These are phyloP conservation scores for Metschnikowia proteae DNA, from an alignment of 805 yeast genomes.

Conservation along the genomic window DNA sequence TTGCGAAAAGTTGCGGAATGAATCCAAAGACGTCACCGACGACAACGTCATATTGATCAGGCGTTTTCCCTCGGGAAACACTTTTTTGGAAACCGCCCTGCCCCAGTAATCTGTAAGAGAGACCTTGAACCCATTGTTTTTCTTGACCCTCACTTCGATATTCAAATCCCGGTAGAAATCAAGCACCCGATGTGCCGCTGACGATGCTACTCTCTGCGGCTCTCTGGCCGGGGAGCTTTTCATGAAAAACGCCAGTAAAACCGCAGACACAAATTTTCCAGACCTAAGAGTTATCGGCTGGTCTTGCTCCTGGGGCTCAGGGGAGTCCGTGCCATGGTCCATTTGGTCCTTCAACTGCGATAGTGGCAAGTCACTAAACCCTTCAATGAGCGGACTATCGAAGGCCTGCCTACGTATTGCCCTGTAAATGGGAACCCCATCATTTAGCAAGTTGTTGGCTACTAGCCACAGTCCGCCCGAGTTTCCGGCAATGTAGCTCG, in stretches of 20 bases:
- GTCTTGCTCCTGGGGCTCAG: not conserved
- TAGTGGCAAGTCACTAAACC: slow-evolving; percentile 51
- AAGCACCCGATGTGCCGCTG: slow-evolving; percentile 16
- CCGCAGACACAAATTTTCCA: slow-evolving; percentile 5
- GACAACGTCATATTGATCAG: slow-evolving; percentile 39
- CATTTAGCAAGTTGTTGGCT: slow-evolving; percentile 38
- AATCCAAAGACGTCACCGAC: slow-evolving; percentile 26
- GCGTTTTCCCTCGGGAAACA: slow-evolving; percentile 36
- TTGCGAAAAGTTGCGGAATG: slow-evolving; percentile 36
- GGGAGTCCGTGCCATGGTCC: not conserved
- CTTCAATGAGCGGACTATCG: slow-evolving; percentile 48
- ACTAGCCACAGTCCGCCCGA: slow-evolving; percentile 76
- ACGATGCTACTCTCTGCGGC: slow-evolving; percentile 16
- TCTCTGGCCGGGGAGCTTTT: not conserved
- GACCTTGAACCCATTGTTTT: slow-evolving; percentile 48
- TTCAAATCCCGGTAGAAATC: slow-evolving; percentile 52
- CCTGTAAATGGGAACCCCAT: slow-evolving; percentile 24
- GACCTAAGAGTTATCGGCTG: not conserved
- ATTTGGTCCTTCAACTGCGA: slow-evolving; percentile 10
- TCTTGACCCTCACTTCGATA: slow-evolving; percentile 50
- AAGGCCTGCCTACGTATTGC: slow-evolving; percentile 24
- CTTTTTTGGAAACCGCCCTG: slow-evolving; percentile 48
- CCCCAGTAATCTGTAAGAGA: slow-evolving; percentile 72
- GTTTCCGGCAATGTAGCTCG: slow-evolving; percentile 58
- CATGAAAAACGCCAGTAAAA: slow-evolving; percentile 9